Evolutionary conservation across 139 green algal species (phyloP), one percentile per base, ranked within the genome.

Genomic region (Picochlorum sp.): DNA sequence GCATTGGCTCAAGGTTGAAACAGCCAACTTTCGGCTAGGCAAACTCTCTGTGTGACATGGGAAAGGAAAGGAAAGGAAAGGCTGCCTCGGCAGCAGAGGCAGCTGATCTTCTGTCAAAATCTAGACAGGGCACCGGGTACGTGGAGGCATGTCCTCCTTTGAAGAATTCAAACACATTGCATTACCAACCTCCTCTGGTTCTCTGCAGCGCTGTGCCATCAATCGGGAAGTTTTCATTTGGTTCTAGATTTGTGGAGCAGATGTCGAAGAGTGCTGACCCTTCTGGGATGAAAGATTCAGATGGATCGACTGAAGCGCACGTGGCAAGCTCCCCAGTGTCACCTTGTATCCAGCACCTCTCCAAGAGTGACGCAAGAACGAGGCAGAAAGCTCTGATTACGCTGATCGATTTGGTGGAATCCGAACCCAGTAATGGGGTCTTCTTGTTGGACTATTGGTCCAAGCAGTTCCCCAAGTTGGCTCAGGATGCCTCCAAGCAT

Each of bases 381-480:
- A 90, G 88, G 69, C 63, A 85, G 30, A 95, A 95, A 49, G 89
- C 89, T 2, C 75, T 95, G 70, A 77, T 91, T 76, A 73, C 70
- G 10, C 68, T 92, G 38, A 54, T 57, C 0, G 38, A 49, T 15
- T 58, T 87, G 18, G 32, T 89, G 2, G 44, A 38, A 6, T 51
- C 59, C 6, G 74, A 73, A 49, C 20, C 65, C 4, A n/a, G 56
- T 0, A 49, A 61, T 0, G 68, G 77, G 5, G 38, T 91, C 4
- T 56, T 68, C 0, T 58, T 76, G 15, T 65, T 94, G 62, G 74
- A 79, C 9, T 60, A 77, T 10, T 96, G 88, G 88, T 58, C 72
- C 4, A 83, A 88, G 50, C 56, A 75, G n/a, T 95, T 84, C 65
- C 65, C 72, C 16, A 65, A 69, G 6, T 75, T 96, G 10, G 63